Conservation (phyloP, 306 rosid species). For the Bauhinia variegata region DNA sequence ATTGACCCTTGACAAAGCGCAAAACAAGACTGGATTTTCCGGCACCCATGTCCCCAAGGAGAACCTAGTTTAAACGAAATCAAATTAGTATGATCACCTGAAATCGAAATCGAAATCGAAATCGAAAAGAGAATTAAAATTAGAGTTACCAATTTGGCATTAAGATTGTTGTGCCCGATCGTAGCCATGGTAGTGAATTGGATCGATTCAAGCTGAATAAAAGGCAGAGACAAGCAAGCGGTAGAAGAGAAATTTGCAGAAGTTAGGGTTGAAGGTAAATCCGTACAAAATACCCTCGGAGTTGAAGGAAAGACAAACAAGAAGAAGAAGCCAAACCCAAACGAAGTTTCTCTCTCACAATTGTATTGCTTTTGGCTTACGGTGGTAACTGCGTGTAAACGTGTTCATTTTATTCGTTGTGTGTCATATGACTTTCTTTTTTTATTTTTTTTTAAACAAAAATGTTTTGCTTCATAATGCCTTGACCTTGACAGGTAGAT, state of each 20-base stretch:
- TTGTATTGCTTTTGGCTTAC: slow-evolving; percentile 2
- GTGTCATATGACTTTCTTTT: background rate
- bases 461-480: background rate
- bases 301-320: slow-evolving; percentile 17
- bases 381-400: slow-evolving; percentile 38
- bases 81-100: slow-evolving; percentile 1
- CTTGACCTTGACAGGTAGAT: slow-evolving; percentile 29
- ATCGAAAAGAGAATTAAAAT: slow-evolving; percentile 9
- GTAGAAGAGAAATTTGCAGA: slow-evolving; percentile 27
- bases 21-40: slow-evolving; percentile 70
- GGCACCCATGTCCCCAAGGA: slow-evolving; percentile 69
- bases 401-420: slow-evolving; percentile 24
- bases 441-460: background rate
- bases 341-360: background rate
- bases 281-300: background rate
- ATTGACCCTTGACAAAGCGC: slow-evolving; percentile 69
- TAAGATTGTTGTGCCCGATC: slow-evolving; percentile 62
- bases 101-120: slow-evolving; percentile 30
- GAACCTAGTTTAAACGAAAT: slow-evolving; percentile 49
- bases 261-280: background rate
- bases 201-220: slow-evolving; percentile 44
- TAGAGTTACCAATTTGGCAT: slow-evolving; percentile 56
- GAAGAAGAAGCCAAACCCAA: no score
- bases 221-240: slow-evolving; percentile 25
- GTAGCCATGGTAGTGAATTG: slow-evolving; percentile 56